Evolutionary conservation across 1,284 basidiomycete genomes (phyloP).

Genomic region (Moniliophthora roreri): DNA sequence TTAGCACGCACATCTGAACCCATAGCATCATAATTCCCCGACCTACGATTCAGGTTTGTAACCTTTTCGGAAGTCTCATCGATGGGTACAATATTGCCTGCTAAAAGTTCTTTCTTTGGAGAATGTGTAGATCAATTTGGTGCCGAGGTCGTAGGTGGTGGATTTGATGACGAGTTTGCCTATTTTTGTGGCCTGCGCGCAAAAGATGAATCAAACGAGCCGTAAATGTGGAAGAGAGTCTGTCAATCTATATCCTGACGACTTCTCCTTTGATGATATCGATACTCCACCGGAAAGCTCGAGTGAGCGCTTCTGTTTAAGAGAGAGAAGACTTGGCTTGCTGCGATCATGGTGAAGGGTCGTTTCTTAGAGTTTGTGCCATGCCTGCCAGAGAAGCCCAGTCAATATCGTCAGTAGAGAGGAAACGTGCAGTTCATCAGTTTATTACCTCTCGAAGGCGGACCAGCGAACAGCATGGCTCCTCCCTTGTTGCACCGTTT

Average conservation of each 20-base stretch:
- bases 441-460: conserved; percentile 96
- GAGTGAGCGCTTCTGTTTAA: conserved; percentile 97
- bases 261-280: conserved; percentile 99
- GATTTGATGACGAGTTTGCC: conserved; percentile 98
- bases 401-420: too few species aligned
- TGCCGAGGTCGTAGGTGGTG: conserved; percentile 97
- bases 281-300: conserved; percentile 93
- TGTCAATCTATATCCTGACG: conserved; percentile 97
- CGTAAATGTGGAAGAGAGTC: conserved; percentile 93
- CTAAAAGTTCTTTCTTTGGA: conserved; percentile 97
- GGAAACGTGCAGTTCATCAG: conserved; percentile 39
- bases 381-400: conserved; percentile 75
- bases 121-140: conserved; percentile 98
- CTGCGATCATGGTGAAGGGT: conserved; percentile 98
- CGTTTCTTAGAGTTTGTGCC: conserved; percentile 91
- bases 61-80: conserved; percentile 99
- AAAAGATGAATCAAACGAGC: conserved; percentile 70
- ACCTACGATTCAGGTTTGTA: conserved; percentile 91
- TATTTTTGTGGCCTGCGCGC: conserved; percentile 88
- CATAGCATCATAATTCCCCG: conserved; percentile 98
- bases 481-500: conserved; percentile 98
- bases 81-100: conserved; percentile 95
- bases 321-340: conserved; percentile 96
- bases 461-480: conserved; percentile 94
- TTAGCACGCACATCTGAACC: conserved; percentile 83